These are phyloP conservation scores for Begonia loranthoides DNA, from an alignment of 306 rosid species.

Conservation along the genomic window DNA sequence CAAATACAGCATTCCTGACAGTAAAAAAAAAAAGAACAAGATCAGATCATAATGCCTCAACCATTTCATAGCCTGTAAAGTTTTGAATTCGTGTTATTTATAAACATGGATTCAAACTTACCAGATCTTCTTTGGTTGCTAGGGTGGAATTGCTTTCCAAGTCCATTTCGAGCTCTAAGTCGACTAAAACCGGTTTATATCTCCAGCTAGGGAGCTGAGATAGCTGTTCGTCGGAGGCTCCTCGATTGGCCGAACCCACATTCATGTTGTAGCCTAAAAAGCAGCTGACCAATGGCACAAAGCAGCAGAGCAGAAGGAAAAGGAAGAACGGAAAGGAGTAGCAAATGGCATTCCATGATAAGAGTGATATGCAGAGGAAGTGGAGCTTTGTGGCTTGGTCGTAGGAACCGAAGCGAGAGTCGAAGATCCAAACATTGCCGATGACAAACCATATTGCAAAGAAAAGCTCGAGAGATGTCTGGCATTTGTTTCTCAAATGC, in stretches of 20 bases:
- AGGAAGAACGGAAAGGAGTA: slow-evolving; percentile 94
- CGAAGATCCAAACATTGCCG: slow-evolving; percentile 92
- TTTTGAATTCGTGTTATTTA: neutral
- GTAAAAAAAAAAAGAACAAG: neutral
- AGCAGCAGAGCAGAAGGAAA: slow-evolving; percentile 72
- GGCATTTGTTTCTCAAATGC: slow-evolving; percentile 62
- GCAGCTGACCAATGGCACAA: slow-evolving; percentile 62
- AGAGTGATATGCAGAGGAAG: slow-evolving; percentile 63
- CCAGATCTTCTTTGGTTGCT: slow-evolving; percentile 42
- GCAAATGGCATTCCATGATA: slow-evolving; percentile 82
- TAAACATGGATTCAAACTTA: slow-evolving; percentile 23
- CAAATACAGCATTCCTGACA: slow-evolving; percentile 95
- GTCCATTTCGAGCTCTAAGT: slow-evolving; percentile 25
- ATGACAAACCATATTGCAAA: slow-evolving; percentile 96
- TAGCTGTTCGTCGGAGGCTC: slow-evolving; percentile 83
- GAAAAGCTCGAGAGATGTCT: slow-evolving; percentile 81
- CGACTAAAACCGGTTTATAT: slow-evolving; percentile 27
- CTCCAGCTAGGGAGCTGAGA: slow-evolving; percentile 72
- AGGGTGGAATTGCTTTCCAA: slow-evolving; percentile 13
- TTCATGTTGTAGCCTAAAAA: slow-evolving; percentile 88
- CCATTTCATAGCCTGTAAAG: neutral
- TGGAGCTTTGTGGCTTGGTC: slow-evolving; percentile 68
- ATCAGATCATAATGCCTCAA: neutral
- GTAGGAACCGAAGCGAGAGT: slow-evolving; percentile 73
- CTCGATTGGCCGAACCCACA: slow-evolving; percentile 55